Conservation (phyloP, 148 eudicot species). For the Selenicereus undatus region DNA sequence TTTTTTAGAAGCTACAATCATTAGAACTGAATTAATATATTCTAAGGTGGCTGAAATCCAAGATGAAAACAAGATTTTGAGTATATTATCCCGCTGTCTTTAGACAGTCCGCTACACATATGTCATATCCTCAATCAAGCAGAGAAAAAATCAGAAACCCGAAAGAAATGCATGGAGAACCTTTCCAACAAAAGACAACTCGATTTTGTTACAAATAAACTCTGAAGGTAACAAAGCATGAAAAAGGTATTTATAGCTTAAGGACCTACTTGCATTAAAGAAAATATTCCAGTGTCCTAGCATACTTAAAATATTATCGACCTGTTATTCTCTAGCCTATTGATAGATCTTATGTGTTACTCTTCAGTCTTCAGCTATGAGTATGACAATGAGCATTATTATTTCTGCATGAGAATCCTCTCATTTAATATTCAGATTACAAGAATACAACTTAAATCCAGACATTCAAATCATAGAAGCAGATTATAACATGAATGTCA, state of each 20-base stretch:
- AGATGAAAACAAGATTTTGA: neutral
- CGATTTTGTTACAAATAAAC: neutral
- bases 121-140: neutral
- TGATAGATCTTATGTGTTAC: neutral
- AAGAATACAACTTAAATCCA: conserved; percentile 1
- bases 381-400: neutral
- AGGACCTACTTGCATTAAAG: neutral
- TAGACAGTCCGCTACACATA: neutral
- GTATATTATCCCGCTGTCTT: neutral
- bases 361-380: neutral
- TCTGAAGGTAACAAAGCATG: neutral
- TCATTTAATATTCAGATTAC: neutral
- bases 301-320: neutral
- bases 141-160: no score
- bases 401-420: neutral
- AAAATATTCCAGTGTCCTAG: neutral
- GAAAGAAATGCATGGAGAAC: neutral
- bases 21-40: neutral
- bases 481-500: conserved; percentile 15
- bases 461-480: conserved; percentile 5
- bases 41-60: neutral
- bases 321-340: neutral
- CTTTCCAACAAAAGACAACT: neutral
- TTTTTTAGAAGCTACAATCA: neutral
- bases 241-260: neutral